Conservation (phyloP, 2,329 filamentous ascomycete genomes). For the Sordariomycetes sp. region DNA sequence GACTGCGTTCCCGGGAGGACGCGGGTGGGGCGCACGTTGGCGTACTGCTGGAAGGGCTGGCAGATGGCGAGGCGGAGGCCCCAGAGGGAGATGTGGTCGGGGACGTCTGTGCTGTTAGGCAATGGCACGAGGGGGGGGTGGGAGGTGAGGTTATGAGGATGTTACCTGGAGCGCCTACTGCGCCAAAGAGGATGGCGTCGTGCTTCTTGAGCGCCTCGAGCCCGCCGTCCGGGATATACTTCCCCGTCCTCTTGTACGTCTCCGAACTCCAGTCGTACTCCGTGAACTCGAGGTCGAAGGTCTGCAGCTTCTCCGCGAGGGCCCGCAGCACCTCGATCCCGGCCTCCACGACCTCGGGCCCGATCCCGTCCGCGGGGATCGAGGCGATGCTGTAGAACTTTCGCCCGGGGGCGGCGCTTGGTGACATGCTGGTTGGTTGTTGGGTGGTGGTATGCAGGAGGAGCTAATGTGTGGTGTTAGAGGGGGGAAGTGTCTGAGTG, state of each 20-base stretch:
- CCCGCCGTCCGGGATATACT: slow-evolving; percentile 35
- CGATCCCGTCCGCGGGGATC: slow-evolving; percentile 55
- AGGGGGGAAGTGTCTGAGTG: background rate
- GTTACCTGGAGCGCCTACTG: slow-evolving; percentile 45
- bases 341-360: slow-evolving; percentile 50
- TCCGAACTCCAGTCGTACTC: slow-evolving; percentile 59
- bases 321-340: slow-evolving; percentile 50
- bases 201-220: slow-evolving; percentile 22
- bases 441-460: background rate
- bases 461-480: too few relatives aligned
- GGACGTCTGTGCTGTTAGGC: slow-evolving; percentile 31
- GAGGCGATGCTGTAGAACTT: slow-evolving; percentile 42
- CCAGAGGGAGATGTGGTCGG: slow-evolving; percentile 58
- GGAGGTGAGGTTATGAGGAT: background rate
- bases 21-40: slow-evolving; percentile 53
- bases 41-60: slow-evolving; percentile 54
- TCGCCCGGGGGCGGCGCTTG: background rate
- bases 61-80: slow-evolving; percentile 53
- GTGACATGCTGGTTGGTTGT: background rate
- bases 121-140: background rate
- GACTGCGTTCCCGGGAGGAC: slow-evolving; percentile 50
- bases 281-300: slow-evolving; percentile 51
- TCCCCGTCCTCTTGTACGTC: slow-evolving; percentile 53
- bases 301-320: slow-evolving; percentile 36
- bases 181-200: slow-evolving; percentile 55